Percentiles rank a stretch among this genome's conserved stretches.
These are phyloP conservation scores for Xylariaceae sp. DNA, from an alignment of 2,329 filamentous ascomycete genomes.

Conservation along the genomic window DNA sequence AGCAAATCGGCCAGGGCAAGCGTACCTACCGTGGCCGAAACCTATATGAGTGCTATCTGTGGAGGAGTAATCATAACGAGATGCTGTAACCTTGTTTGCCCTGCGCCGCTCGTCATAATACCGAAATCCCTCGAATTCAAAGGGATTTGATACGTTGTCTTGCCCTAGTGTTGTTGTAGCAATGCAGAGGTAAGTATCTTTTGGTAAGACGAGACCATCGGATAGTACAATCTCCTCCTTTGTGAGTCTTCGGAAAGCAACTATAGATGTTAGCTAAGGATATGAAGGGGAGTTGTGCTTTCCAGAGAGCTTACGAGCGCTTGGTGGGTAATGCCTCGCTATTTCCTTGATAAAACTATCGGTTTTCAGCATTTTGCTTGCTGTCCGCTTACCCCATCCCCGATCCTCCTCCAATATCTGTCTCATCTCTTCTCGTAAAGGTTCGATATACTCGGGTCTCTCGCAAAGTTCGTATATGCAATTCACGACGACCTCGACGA, in stretches of 20 bases:
- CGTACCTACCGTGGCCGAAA: neutral
- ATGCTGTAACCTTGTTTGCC: slow-evolving; percentile 2
- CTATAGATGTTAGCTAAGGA: neutral
- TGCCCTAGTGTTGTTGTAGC: slow-evolving; percentile 6
- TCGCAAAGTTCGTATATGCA: slow-evolving; percentile 4
- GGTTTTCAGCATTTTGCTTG: slow-evolving; percentile 2
- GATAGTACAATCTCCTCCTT: slow-evolving; percentile 11
- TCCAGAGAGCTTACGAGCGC: neutral
- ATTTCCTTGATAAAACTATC: slow-evolving; percentile 6
- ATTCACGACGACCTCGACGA: slow-evolving; percentile 11
- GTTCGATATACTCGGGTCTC: slow-evolving; percentile 3
- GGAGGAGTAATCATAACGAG: slow-evolving; percentile 5
- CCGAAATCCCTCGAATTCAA: slow-evolving; percentile 1
- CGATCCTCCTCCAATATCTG: neutral
- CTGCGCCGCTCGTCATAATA: slow-evolving; percentile 5
- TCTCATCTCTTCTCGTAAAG: slow-evolving; percentile 7
- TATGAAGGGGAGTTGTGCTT: neutral
- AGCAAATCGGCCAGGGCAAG: slow-evolving; percentile 1
- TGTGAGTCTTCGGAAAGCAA: slow-evolving; percentile 1
- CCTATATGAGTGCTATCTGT: slow-evolving; percentile 6
- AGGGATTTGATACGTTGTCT: neutral
- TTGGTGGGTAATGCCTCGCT: neutral
- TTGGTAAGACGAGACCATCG: slow-evolving; percentile 2
- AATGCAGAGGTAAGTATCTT: slow-evolving; percentile 10
- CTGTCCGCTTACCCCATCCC: slow-evolving; percentile 3